phyloP scores from a whole-genome alignment of 352 stramenopile genomes.

The Aphanomyces cochlioides region DNA sequence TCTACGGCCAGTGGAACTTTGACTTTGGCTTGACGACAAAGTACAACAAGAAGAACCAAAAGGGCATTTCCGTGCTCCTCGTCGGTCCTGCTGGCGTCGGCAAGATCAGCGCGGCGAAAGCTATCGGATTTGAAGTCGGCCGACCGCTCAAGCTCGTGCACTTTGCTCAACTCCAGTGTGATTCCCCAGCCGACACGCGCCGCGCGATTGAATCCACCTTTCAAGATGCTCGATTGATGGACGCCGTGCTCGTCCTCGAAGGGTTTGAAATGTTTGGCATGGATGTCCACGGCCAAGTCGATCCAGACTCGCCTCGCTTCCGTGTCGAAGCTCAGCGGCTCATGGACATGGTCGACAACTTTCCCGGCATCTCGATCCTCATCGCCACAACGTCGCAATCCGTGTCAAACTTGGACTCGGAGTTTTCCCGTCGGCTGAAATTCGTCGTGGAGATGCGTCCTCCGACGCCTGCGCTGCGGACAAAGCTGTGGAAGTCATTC shows the following conservation, averaged over 20 bases:
- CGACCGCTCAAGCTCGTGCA: slow-evolving; percentile 77
- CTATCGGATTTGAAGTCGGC: slow-evolving; percentile 80
- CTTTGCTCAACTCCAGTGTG: slow-evolving; percentile 67
- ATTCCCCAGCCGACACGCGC: slow-evolving; percentile 69
- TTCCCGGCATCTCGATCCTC: slow-evolving; percentile 76
- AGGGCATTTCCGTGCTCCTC: slow-evolving; percentile 72
- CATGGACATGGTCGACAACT: slow-evolving; percentile 72
- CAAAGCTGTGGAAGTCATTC: slow-evolving; percentile 70
- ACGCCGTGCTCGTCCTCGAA: slow-evolving; percentile 79
- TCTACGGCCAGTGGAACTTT: slow-evolving; percentile 85
- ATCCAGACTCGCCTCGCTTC: slow-evolving; percentile 74
- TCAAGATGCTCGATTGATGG: slow-evolving; percentile 81
- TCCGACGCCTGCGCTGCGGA: slow-evolving; percentile 63
- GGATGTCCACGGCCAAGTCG: slow-evolving; percentile 45
- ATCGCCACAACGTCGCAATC: slow-evolving; percentile 40
- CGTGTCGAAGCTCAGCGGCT: slow-evolving; percentile 69
- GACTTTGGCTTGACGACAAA: slow-evolving; percentile 48
- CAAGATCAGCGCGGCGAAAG: slow-evolving; percentile 72
- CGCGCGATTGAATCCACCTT: slow-evolving; percentile 77
- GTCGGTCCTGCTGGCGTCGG: slow-evolving; percentile 66
- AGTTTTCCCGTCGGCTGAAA: slow-evolving; percentile 71
- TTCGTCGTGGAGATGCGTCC: slow-evolving; percentile 85
- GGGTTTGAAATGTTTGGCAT: slow-evolving; percentile 82
- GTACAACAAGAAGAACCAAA: slow-evolving; percentile 77
- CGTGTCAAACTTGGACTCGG: slow-evolving; percentile 49